Evolutionary conservation across 176 grass and related monocot genomes (phyloP), one percentile per base, ranked within the genome.

Genomic region (Carex littledalei): DNA sequence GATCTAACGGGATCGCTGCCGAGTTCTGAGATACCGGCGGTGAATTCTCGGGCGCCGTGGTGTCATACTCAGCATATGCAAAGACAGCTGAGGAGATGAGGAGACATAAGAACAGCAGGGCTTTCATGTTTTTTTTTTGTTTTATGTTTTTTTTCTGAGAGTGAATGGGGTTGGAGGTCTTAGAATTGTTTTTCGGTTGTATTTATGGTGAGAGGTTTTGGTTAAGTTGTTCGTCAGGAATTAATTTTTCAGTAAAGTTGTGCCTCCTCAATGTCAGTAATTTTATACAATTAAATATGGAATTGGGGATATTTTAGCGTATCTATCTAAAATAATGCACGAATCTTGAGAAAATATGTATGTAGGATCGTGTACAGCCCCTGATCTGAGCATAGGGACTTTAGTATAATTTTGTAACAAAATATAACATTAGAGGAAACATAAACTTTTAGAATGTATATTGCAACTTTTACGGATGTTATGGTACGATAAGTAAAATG

Each of bases 141-240:
- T 24, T 24, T 24, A 24, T 24, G 9, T 81, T 18, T 54, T 54
- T 83, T 49, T 82, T 15, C 53, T 7, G 2, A 26, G 62, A 67
- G 41, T 26, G 43, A 50, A 53, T 54, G 60, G 21, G 61, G 61
- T 83, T 49, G 41, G 61, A 29, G 3, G 14, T 63, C 1, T 83
- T 14, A 31, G 20, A 83, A 52, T 83, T 68, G 20, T 32, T 69
- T 67, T 45, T 14, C 34, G 41, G 45, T 83, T 67, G 20, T 53
- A 53, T 83, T 69, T 83, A 83, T 67, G 67, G 3, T 16, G 7
- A 41, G 45, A 52, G 43, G 3, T 55, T 54, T 29, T 45, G 22
- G 21, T 69, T 67, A 68, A 53, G 81, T 54, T 83, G 81, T 83
- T 53, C 62, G 13, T 31, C 39, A 69, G 81, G 81, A 83, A 69